Base-by-base conservation (phyloP, 768 basidiomycete genomes). In the Dictyophora rubrovolvata region DNA sequence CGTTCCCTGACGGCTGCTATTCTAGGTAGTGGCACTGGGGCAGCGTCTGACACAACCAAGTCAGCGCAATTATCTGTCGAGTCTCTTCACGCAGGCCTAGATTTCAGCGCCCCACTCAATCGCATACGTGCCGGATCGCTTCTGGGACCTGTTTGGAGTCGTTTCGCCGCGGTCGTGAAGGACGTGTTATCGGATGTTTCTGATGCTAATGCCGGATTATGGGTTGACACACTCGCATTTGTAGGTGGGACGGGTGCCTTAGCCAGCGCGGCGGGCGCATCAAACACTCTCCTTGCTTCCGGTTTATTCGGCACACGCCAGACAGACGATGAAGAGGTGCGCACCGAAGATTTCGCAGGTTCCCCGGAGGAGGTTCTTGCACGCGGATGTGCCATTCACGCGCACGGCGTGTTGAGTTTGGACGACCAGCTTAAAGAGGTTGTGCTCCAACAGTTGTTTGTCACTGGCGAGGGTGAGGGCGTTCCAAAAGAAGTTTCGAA, bases 41-140 rank as follows among this genome's bases (percentile, higher is more conserved):
- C 4, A 80, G 86, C 2, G 87, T 87, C 93, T 1, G 93, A 92
- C 1, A 89, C 89, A 1, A 34, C 55, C 5, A 56, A 47, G 16
- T 48, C 46, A 18, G 49, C 55, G 5, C 57, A 59, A 37, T 21
- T 59, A 22, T 51, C 49, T 28, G 89, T 99, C 63, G 93, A 96
- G 72, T 90, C 88, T 0, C 79, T 99, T 65, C 95, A 94, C 70
- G 93, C 95, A 60, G 95, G 94, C 1, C 68, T 89, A 37, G 95
- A 99, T 72, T 92, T 86, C 68, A 93, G 89, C 3, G 86, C 84
- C 8, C 77, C 81, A 10, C 78, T 84, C 67, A 82, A 79, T 61
- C 73, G 78, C 9, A 70, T 82, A 61, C 76, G 80, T 9, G 57
- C 57, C 4, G n/a, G 35, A 3, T 21, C 28, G 2, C 48, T 59